Conservation (phyloP, 805 yeast species). For the Cyberlindnera subsufficiens region DNA sequence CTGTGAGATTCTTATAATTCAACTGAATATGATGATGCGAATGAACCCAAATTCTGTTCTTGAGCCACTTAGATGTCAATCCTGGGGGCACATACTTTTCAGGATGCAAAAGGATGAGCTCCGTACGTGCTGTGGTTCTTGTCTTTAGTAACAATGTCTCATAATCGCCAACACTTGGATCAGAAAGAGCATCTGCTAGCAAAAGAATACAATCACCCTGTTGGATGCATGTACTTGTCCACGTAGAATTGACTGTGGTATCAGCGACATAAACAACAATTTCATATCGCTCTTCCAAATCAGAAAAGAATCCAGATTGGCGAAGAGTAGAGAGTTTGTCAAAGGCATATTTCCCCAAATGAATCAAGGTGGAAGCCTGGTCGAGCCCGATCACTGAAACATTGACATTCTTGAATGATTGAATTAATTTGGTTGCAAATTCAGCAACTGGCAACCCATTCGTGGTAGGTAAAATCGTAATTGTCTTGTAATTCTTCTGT, state of each 20-base stretch:
- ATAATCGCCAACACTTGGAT: conserved; percentile 76
- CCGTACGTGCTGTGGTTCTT: conserved; percentile 83
- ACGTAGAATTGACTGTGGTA: conserved; percentile 70
- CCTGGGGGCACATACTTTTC: conserved; percentile 84
- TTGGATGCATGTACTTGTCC: conserved; percentile 90
- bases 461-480: conserved; percentile 77
- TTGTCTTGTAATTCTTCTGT: conserved; percentile 63
- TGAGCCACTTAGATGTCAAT: conserved; percentile 77
- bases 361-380: conserved; percentile 72
- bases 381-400: conserved; percentile 73
- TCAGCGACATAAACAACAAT: conserved; percentile 90
- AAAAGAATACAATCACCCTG: conserved; percentile 94
- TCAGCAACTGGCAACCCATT: conserved; percentile 81
- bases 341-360: conserved; percentile 88
- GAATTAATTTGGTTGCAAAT: conserved; percentile 68
- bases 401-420: conserved; percentile 69
- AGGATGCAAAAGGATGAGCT: conserved; percentile 76
- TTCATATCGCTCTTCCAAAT: conserved; percentile 82
- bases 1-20: conserved; percentile 25
- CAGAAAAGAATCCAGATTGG: conserved; percentile 84
- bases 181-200: conserved; percentile 75
- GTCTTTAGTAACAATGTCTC: conserved; percentile 70
- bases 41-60: conserved; percentile 83
- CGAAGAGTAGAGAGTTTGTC: conserved; percentile 81
- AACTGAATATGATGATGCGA: conserved; percentile 90